Percentiles rank a stretch among this genome's conserved stretches.
phyloP scores from a whole-genome alignment of 2,329 filamentous ascomycete genomes.

The Lecanoromycetidae sp. region DNA sequence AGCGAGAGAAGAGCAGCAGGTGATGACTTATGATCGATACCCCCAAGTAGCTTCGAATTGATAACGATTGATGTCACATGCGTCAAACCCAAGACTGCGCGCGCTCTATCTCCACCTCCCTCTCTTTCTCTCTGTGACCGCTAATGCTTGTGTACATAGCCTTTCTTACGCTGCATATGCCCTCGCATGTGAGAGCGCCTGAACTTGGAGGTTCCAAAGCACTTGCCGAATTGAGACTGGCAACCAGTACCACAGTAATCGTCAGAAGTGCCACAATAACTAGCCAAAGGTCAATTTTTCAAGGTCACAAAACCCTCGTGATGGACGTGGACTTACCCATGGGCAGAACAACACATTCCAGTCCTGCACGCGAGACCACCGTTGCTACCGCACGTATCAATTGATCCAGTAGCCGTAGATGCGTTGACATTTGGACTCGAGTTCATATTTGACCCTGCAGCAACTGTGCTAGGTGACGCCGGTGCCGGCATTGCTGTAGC shows the following conservation, averaged over 20 bases:
- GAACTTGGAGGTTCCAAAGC: constrained; percentile 8
- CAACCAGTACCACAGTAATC: constrained; percentile 18
- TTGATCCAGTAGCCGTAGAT: constrained; percentile 2
- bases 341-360: constrained; percentile 17
- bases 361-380: constrained; percentile 13
- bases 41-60: too few species aligned
- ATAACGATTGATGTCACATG: too few species aligned
- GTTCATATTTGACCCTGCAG: background rate
- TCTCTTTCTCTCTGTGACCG: too few species aligned
- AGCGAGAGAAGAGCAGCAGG: constrained; percentile 49
- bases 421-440: background rate
- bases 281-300: background rate
- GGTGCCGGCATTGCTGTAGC: background rate
- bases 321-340: constrained; percentile 10
- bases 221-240: constrained; percentile 16
- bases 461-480: background rate
- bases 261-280: constrained; percentile 16
- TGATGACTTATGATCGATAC: too few species aligned
- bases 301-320: background rate
- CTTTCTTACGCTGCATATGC: too few species aligned
- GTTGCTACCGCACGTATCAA: constrained; percentile 16
- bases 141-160: too few species aligned
- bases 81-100: too few species aligned
- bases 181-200: constrained; percentile 3
- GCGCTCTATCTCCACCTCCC: too few species aligned